Evolutionary conservation across 1,284 basidiomycete species (phyloP).

Genomic region (Rhodotorula sp.): DNA sequence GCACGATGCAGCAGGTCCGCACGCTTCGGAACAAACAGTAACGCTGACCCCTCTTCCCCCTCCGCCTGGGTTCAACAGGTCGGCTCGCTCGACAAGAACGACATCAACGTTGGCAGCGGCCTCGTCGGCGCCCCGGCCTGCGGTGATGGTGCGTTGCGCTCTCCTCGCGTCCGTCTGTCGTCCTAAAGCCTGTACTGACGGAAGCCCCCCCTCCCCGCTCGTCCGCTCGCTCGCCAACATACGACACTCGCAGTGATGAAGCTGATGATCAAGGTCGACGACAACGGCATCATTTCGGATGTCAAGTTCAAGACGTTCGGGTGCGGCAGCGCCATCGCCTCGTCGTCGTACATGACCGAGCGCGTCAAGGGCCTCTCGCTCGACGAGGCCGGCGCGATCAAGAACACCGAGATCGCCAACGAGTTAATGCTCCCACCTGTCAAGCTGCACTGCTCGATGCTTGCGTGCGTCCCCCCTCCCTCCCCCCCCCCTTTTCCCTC

Average conservation of each 20-base stretch:
- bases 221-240: not conserved
- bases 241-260: constrained; percentile 80
- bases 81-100: constrained; percentile 89
- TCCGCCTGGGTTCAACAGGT: constrained; percentile 65
- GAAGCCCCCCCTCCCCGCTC: not conserved
- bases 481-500: not conserved
- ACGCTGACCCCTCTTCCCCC: no score
- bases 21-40: not conserved
- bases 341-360: constrained; percentile 96
- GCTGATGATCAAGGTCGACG: constrained; percentile 96
- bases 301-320: constrained; percentile 99
- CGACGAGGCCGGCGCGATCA: constrained; percentile 92
- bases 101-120: constrained; percentile 90
- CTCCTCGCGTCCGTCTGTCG: not conserved
- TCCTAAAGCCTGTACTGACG: not conserved
- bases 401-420: constrained; percentile 95
- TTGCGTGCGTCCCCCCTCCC: constrained; percentile 7
- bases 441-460: constrained; percentile 62
- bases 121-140: constrained; percentile 97
- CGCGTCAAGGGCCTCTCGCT: constrained; percentile 92
- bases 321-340: constrained; percentile 95
- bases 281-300: constrained; percentile 88
- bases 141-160: constrained; percentile 57
- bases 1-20: not conserved
- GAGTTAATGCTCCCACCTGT: constrained; percentile 94